phyloP scores from a whole-genome alignment of 768 basidiomycete genomes.

The Tulasnella sp. region DNA sequence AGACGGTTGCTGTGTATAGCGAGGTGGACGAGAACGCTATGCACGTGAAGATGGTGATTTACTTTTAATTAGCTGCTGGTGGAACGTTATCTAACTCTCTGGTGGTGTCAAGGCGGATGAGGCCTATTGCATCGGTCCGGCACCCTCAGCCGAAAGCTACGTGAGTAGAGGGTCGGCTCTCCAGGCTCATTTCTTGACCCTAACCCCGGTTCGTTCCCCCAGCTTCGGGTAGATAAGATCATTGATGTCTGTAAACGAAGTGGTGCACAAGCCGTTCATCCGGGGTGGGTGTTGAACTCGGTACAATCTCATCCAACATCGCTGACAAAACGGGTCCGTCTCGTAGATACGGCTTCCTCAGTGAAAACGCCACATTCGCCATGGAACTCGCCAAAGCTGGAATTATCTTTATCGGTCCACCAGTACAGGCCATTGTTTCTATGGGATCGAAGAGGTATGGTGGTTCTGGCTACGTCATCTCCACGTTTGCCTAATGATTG shows the following conservation, averaged over 20 bases:
- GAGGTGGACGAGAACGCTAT: slow-evolving; percentile 77
- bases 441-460: slow-evolving; percentile 93
- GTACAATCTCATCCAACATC: not conserved
- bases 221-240: slow-evolving; percentile 87
- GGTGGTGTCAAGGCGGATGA: slow-evolving; percentile 61
- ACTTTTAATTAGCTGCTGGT: not conserved
- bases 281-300: slow-evolving; percentile 53
- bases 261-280: slow-evolving; percentile 93
- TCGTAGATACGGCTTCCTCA: slow-evolving; percentile 78
- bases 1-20: slow-evolving; percentile 88
- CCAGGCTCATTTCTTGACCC: not conserved
- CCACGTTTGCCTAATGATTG: not conserved
- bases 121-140: slow-evolving; percentile 91
- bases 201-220: not conserved
- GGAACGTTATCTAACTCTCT: not conserved
- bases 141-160: slow-evolving; percentile 83
- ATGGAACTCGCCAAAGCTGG: slow-evolving; percentile 68
- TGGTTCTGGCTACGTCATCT: not conserved
- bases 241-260: slow-evolving; percentile 74
- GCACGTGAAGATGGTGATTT: slow-evolving; percentile 72
- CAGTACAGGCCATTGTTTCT: slow-evolving; percentile 77
- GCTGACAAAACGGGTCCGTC: not conserved
- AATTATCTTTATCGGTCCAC: slow-evolving; percentile 87
- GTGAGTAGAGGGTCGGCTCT: slow-evolving; percentile 45
- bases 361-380: slow-evolving; percentile 84